Evolutionary conservation across 2,329 filamentous ascomycete genomes (phyloP), one percentile per base, ranked within the genome.

Genomic region (Colletotrichum graminicola): DNA sequence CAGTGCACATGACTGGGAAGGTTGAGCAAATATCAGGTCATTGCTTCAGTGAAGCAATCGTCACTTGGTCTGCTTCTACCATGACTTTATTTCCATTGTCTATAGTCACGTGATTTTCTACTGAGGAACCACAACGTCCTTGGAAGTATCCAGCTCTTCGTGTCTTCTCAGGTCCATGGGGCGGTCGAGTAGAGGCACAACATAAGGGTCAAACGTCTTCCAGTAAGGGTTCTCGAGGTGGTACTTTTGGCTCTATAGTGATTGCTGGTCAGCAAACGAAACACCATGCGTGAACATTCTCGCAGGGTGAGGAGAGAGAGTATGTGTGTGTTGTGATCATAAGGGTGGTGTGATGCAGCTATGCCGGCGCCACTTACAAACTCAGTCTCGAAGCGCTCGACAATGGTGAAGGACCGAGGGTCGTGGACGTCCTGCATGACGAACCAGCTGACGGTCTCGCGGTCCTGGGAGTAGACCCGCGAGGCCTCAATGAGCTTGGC

Each of bases 401-500:
- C 91, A 76, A 94, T 92, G 59, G 90, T 93, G 81, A 94, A 94
- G 61, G 90, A 89, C 69, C 91, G 85, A 55, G 86, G 85, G 79
- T 94, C 92, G 76, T 88, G 84, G 69, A 90, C 86, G 76, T 91
- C 90, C 83, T 94, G 92, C 92, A 94, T 94, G 73, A 94, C 92
- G 80, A 93, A 89, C 92, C 92, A 94, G 56, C 84, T 87, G 69
- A 91, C 77, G 0, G 88, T 93, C 84, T 94, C 92, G 77, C 88
- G 89, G 82, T 94, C 92, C 74, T 92, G 85, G 74, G 87, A 89
- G 82, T 94, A 94, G 73, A 94, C 86, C 73, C 89, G 87, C 71
- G 90, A 90, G n/a, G 92, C 92, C 79, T 94, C 92, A 78, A 91
- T 87, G 68, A 94, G 89, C 84, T 94, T 94, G 68, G 89, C 89